These are phyloP conservation scores for Avena atlantica DNA, from an alignment of 176 grass and related monocot genomes.

Conservation along the genomic window DNA sequence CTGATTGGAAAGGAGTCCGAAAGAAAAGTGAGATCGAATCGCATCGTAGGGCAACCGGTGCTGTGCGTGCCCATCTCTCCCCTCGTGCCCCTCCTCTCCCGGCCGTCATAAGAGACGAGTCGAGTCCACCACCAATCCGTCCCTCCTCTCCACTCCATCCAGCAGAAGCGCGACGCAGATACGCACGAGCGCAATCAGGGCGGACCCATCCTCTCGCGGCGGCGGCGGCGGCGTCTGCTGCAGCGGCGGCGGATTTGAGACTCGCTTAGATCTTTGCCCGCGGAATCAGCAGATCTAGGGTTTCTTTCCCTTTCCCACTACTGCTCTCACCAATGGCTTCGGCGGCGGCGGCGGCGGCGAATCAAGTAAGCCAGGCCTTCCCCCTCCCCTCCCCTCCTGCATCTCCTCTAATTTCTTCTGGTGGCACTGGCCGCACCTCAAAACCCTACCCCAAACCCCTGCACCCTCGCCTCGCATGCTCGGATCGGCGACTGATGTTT, in stretches of 20 bases:
- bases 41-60: conserved; percentile 4
- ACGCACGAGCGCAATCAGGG: conserved; percentile 19
- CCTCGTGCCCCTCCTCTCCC: neutral
- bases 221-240: neutral
- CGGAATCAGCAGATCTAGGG: conserved; percentile 52
- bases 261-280: conserved; percentile 25
- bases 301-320: neutral
- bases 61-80: neutral
- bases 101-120: conserved; percentile 28
- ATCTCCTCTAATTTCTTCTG: neutral
- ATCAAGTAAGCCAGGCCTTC: conserved; percentile 17
- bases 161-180: neutral
- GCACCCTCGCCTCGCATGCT: neutral
- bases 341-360: conserved; percentile 53
- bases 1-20: neutral
- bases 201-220: conserved; percentile 1
- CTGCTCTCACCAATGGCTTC: conserved; percentile 41
- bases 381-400: too few species aligned
- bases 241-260: neutral
- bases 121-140: conserved; percentile 26
- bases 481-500: neutral
- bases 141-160: conserved; percentile 6
- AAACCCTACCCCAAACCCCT: conserved; percentile 24
- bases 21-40: conserved; percentile 20
- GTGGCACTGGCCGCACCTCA: neutral